phyloP scores from a whole-genome alignment of 2,329 filamentous ascomycete genomes.

The Bretziella fagacearum region DNA sequence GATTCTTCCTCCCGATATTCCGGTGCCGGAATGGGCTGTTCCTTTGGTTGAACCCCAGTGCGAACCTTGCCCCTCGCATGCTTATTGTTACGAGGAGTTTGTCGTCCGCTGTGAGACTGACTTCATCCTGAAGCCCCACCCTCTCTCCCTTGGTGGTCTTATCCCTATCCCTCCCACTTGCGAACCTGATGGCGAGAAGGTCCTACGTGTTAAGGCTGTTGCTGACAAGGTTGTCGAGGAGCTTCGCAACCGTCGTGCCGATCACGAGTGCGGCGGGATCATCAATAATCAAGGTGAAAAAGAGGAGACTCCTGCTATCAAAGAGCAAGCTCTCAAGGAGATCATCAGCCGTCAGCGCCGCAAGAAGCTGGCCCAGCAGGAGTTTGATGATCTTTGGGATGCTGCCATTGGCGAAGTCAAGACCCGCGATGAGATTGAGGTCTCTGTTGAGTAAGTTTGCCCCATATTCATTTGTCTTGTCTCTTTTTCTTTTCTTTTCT shows the following conservation, averaged over 20 bases:
- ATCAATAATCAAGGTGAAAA: conserved; percentile 42
- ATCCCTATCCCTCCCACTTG: conserved; percentile 80
- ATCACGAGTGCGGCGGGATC: conserved; percentile 75
- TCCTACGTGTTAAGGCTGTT: conserved; percentile 68
- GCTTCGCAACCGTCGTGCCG: conserved; percentile 66
- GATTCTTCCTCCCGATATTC: conserved; percentile 31
- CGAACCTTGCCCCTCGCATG: conserved; percentile 78
- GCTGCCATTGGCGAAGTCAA: conserved; percentile 58
- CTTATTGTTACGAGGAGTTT: conserved; percentile 68
- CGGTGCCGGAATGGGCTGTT: conserved; percentile 55
- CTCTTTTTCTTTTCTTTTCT: conserved; percentile 21
- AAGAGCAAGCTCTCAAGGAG: conserved; percentile 60
- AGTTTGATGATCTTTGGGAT: conserved; percentile 80
- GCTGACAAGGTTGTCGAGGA: conserved; percentile 78
- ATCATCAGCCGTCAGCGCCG: conserved; percentile 58
- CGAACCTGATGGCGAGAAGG: conserved; percentile 88
- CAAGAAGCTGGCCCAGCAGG: conserved; percentile 67
- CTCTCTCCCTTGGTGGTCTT: conserved; percentile 62
- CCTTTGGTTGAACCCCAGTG: conserved; percentile 61
- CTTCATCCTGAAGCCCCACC: conserved; percentile 72
- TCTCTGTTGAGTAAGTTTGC: conserved; percentile 35
- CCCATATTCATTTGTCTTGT: conserved; percentile 6
- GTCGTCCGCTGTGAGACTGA: conserved; percentile 68
- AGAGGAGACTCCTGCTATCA: conserved; percentile 39
- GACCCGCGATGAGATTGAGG: conserved; percentile 42